Conservation (phyloP, 2,329 filamentous ascomycete species). For the Neocatenulostroma microsporum region DNA sequence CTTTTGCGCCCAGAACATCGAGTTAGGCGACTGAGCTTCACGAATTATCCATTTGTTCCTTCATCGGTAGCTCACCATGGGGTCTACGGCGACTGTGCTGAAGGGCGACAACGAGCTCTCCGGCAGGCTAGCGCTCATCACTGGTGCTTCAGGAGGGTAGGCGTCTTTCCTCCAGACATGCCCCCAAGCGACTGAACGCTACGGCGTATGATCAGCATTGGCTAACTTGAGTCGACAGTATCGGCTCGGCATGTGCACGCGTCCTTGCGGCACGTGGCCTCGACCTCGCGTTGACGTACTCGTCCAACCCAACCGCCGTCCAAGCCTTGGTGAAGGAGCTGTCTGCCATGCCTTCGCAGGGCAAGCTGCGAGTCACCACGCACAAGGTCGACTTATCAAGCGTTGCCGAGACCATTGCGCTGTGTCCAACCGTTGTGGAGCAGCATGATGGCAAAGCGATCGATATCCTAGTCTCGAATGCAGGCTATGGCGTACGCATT, state of each 20-base stretch:
- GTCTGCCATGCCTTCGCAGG: too few species aligned
- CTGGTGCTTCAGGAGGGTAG: slow-evolving; percentile 55
- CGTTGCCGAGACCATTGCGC: slow-evolving; percentile 44
- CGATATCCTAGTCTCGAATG: slow-evolving; percentile 60
- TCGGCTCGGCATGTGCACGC: slow-evolving; percentile 51
- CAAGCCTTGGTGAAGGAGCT: slow-evolving; percentile 35
- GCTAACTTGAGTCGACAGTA: too few species aligned
- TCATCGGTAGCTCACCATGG: too few species aligned
- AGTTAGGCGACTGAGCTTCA: too few species aligned
- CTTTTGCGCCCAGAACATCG: too few species aligned
- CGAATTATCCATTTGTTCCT: too few species aligned
- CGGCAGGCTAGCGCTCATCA: slow-evolving; percentile 51
- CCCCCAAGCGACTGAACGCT: too few species aligned
- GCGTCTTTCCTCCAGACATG: too few species aligned
- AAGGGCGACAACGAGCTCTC: slow-evolving; percentile 38
- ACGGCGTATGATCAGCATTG: too few species aligned
- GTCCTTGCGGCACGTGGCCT: slow-evolving; percentile 47
- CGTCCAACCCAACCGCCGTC: slow-evolving; percentile 43
- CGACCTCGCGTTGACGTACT: slow-evolving; percentile 54
- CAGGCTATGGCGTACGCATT: slow-evolving; percentile 56
- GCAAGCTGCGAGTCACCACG: slow-evolving; percentile 40
- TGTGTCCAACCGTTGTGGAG: slow-evolving; percentile 49
- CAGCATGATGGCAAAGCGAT: slow-evolving; percentile 51
- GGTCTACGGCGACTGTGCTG: too few species aligned
- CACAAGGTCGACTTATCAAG: slow-evolving; percentile 54